These are phyloP conservation scores for Acanthamoeba culbertsoni DNA, from an alignment of 208 protist species.

Conservation along the genomic window DNA sequence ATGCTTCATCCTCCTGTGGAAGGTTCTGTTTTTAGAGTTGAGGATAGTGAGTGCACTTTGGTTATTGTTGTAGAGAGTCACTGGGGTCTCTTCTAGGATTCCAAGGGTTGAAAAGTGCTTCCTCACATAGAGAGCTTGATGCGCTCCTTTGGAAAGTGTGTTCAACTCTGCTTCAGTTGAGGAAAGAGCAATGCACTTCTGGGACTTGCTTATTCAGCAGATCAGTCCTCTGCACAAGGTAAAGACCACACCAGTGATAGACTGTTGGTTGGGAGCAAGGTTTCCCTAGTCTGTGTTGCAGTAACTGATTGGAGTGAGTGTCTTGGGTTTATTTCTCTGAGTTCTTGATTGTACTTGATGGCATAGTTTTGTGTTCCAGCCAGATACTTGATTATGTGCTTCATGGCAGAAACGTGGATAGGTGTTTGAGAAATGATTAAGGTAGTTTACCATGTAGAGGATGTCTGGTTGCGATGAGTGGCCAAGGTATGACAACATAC, in stretches of 20 bases:
- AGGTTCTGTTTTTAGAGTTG: not conserved
- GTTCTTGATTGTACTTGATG: not conserved
- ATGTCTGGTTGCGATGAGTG: not conserved
- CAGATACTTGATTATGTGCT: not conserved
- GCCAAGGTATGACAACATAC: not conserved
- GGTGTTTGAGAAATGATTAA: not conserved
- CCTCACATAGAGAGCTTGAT: not conserved
- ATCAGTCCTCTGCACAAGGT: not conserved
- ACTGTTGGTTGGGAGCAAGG: not conserved
- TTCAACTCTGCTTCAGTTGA: not conserved
- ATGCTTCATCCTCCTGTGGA: not conserved
- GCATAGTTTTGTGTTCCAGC: not conserved
- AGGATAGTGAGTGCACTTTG: not conserved
- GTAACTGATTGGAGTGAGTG: not conserved
- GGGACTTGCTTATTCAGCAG: not conserved
- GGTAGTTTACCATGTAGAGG: not conserved
- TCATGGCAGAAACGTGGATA: not conserved
- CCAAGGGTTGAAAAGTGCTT: not conserved
- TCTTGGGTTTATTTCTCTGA: not conserved
- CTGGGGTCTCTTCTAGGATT: not conserved
- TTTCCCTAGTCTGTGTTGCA: not conserved
- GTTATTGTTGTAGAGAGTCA: not conserved
- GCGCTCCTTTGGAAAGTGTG: not conserved
- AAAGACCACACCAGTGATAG: not conserved
- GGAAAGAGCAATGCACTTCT: not conserved